Evolutionary conservation across 129 eudicot genomes (phyloP), one percentile per base, ranked within the genome.

Genomic region (Rutidosis leptorrhynchoides): DNA sequence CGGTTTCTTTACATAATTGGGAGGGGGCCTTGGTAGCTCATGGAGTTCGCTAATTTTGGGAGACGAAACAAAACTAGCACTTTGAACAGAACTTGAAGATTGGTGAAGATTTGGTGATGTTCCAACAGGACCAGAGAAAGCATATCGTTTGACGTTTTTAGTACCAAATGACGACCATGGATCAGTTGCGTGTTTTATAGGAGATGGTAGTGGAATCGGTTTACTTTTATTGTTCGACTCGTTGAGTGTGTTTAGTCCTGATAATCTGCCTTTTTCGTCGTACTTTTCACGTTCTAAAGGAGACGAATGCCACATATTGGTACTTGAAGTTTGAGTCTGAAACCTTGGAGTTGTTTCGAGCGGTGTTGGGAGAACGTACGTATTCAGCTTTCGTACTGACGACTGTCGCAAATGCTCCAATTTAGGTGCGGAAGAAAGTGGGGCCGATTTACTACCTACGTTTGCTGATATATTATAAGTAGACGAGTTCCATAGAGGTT

Each of bases 1-100:
- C 12, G 83, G 72, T 45, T 76, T 80, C 40, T 68, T 75, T 25
- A 62, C 32, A 46, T 74, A 20, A 72, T 72, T 80, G 19, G 83
- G 40, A 37, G 97, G 96, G 0, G 97, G 97, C 48, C 90, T 86
- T 5, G 97, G 97, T 68, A 91, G 97, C 77, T 87, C 96, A 58
- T 91, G 97, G 66, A 91, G 97, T 71, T 91, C 96, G 19, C 86
- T 91, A 51, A 87, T 87, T 69, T 53, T 80, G 45, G 95, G 97
- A 29, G 82, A 80, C 1, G 89, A 84, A 23, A 56, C 69, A 67
- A 83, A 65, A 35, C 74, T 75, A 71, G 76, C 73, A 37, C 30
- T 86, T 53, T 54, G 72, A 40, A 12, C 46, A 12, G 46, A 40
- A 2, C 46, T 40, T 55, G n/a, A 40, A 40, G 67, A 76, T 45